Conservation (phyloP, 108 stramenopile genomes). For the Hondaea fermentalgiana region DNA sequence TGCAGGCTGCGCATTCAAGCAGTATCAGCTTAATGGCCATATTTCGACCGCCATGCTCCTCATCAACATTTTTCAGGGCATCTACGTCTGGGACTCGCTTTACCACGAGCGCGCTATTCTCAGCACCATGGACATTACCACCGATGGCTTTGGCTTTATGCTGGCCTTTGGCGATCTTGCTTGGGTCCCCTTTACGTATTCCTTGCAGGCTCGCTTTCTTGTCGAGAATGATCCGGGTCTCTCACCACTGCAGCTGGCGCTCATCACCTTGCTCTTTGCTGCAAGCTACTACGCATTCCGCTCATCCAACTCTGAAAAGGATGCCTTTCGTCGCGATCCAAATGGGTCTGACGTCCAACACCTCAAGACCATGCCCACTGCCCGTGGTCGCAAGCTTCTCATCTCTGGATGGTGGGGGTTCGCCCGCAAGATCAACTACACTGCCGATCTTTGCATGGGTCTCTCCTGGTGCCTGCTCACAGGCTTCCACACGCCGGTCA, state of each 20-base stretch:
- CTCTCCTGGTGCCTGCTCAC: constrained; percentile 89
- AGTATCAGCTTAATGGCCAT: constrained; percentile 61
- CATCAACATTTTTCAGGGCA: constrained; percentile 73
- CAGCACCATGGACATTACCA: constrained; percentile 98
- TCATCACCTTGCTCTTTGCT: constrained; percentile 31
- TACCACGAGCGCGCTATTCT: constrained; percentile 86
- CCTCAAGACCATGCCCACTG: constrained; percentile 34
- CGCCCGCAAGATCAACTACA: constrained; percentile 98
- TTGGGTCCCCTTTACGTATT: constrained; percentile 98
- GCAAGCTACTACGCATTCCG: constrained; percentile 81
- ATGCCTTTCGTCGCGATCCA: constrained; percentile 82
- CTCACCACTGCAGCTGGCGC: constrained; percentile 32
- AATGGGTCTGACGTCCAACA: constrained; percentile 42
- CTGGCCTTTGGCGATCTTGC: constrained; percentile 90
- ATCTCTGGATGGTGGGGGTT: constrained; percentile 95
- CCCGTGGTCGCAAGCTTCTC: constrained; percentile 50
- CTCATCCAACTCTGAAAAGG: constrained; percentile 85
- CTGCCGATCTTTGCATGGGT: constrained; percentile 94
- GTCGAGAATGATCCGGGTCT: constrained; percentile 77
- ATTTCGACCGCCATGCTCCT: constrained; percentile 78
- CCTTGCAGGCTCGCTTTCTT: constrained; percentile 78
- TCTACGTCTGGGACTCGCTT: constrained; percentile 93
- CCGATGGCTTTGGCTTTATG: constrained; percentile 99
- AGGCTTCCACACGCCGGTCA: constrained; percentile 69
- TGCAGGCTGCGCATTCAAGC: constrained; percentile 63